phyloP scores from a whole-genome alignment of 805 yeast species.

The Cyberlindnera mrakii region DNA sequence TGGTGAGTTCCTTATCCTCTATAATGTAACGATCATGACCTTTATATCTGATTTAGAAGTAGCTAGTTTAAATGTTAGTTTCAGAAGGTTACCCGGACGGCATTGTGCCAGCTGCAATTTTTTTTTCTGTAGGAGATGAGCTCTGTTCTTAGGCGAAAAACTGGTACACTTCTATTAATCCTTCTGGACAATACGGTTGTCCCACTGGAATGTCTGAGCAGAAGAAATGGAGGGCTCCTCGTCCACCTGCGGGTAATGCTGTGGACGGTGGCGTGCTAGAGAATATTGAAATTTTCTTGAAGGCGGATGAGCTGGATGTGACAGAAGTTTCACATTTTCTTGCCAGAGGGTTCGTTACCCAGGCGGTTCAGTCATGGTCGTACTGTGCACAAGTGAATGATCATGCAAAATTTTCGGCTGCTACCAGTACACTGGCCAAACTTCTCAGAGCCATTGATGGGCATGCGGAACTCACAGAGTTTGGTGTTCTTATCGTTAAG shows the following conservation, averaged over 20 bases:
- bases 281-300: conserved; percentile 11
- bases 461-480: conserved; percentile 16
- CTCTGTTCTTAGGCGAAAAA: neutral
- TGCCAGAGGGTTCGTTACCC: conserved; percentile 29
- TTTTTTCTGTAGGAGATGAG: neutral
- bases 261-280: conserved; percentile 16
- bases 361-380: conserved; percentile 41
- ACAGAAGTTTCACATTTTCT: conserved; percentile 26
- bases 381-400: conserved; percentile 43
- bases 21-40: neutral
- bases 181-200: neutral
- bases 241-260: conserved; percentile 3
- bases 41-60: too few relatives aligned
- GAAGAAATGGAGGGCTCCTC: conserved; percentile 12
- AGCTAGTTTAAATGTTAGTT: too few relatives aligned
- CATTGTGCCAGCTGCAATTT: neutral
- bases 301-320: conserved; percentile 7
- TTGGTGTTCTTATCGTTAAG: conserved; percentile 37
- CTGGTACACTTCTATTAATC: neutral
- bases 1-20: conserved; percentile 10
- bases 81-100: neutral
- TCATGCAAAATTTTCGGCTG: conserved; percentile 40
- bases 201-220: conserved; percentile 1
- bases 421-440: conserved; percentile 37
- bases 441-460: conserved; percentile 22